A percentile compares a stretch with the other conserved stretches of the same genome.
phyloP scores from a whole-genome alignment of 2,329 filamentous ascomycete species.

The Knoxdaviesia capensis region DNA sequence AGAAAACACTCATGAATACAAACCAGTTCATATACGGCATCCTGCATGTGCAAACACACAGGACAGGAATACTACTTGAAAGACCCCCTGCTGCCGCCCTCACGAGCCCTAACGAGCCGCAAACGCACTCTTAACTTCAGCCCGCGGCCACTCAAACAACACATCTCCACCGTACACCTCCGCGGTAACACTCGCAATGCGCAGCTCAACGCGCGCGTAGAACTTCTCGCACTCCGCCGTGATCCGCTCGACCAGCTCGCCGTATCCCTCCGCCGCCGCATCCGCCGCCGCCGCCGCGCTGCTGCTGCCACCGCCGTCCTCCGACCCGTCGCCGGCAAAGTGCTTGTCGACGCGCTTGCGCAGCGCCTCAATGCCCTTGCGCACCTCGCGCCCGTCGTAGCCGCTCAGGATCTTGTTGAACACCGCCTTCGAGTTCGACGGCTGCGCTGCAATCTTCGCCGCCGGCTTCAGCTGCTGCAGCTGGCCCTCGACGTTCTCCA shows the following conservation, averaged over 20 bases:
- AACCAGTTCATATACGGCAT: too few species aligned
- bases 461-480: constrained; percentile 37
- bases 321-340: constrained; percentile 76
- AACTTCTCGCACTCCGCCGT: constrained; percentile 40
- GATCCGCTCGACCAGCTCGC: constrained; percentile 35
- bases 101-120: constrained; percentile 2
- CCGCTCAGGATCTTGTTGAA: constrained; percentile 72
- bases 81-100: not conserved
- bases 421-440: constrained; percentile 60
- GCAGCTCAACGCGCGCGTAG: constrained; percentile 39
- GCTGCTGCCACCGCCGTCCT: constrained; percentile 44
- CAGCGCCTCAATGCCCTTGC: constrained; percentile 75
- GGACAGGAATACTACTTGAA: too few species aligned
- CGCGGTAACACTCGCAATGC: constrained; percentile 37
- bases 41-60: too few species aligned
- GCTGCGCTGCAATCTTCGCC: constrained; percentile 51
- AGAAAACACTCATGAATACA: too few species aligned
- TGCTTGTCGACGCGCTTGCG: constrained; percentile 92
- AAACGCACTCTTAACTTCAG: constrained; percentile 41
- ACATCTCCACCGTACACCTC: constrained; percentile 46
- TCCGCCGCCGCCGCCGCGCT: constrained; percentile 11
- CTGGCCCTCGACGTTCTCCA: constrained; percentile 71
- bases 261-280: constrained; percentile 28
- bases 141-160: constrained; percentile 44
- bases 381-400: constrained; percentile 69